Base-by-base conservation (phyloP, 225 moss, liverwort and hornwort genomes). In the Bryum argenteum region DNA sequence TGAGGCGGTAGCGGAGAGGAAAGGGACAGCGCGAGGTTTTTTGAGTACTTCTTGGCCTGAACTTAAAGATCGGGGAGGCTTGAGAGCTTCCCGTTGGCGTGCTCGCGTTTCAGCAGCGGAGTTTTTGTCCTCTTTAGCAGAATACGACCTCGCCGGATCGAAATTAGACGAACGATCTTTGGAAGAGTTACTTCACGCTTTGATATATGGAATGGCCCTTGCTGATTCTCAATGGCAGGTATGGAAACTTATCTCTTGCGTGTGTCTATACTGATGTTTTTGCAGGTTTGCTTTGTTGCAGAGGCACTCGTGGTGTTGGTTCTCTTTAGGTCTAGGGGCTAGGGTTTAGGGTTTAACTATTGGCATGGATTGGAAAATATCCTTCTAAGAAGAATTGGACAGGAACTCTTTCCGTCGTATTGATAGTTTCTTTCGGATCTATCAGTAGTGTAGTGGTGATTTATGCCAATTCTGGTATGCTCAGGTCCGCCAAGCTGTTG, bases 181-280 rank as follows among this genome's bases (percentile, higher is more conserved):
- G 26, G 85, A 71, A 71, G 88, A 81, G 28, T 22, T 88, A 9
- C 76, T 88, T 41, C 78, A 54, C 73, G 18, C 47, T 47, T 74
- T 88, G 24, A 23, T 88, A 54, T 81, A 78, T 17, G 76, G 58
- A 21, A 33, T 56, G 12, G 83, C 69, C 16, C 72, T 82, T 41
- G 60, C 20, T 47, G 88, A 85, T 71, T 70, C 76, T 9, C 77
- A 78, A 52, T 85, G 88, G 88, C 83, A 87, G 87, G 87, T 87
- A 33, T 61, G 75, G 50, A 41, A 10, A 61, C 20, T 15, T 70
- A 22, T 39, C 19, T 45, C 58, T 26, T 23, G 11, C 52, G n/a
- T 57, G 21, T 26, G 51, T 16, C 12, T 41, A 33, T 40, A 20
- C 8, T 51, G 39, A 28, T 47, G 13, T 60, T 4, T 19, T 24